Evolutionary conservation across 164 flowering plant genomes (phyloP), one percentile per base, ranked within the genome.

Genomic region (Berberis thunbergii): DNA sequence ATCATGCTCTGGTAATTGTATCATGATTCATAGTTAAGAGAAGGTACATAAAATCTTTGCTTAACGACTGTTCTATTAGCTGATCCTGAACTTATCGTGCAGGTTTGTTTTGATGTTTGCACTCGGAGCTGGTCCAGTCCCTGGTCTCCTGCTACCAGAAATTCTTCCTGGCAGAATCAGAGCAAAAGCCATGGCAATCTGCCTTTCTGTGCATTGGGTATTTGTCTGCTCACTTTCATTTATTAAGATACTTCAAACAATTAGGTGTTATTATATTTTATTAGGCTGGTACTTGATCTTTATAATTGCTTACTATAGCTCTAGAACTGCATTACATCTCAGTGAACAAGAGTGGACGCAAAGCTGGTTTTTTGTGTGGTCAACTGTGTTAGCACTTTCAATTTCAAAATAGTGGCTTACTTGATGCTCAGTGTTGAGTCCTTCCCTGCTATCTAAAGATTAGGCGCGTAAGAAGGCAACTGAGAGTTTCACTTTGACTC

Each of bases 201-300:
- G 96, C 72, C 73, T 93, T 87, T 80, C 94, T 7, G 91, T 93
- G 39, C 97, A 94, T 70, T 94, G 99, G 99, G 99, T 94, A 43
- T 60, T 56, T 45, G 13, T 26, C 26, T 52, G 10, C 67, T 39
- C 38, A n/a, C 48, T 57, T 43, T 53, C 26, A 39, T 54, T 53
- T 59, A 11, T 10, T 61, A 5, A 3, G 41, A 46, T 57, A 42
- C 11, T 57, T 10, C 13, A 52, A 52, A 52, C 2, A 52, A 10
- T 52, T 52, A 11, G 26, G 26, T 26, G 26, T 26, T 26, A 26
- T 26, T 26, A 26, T 26, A 26, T 26, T 26, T 7, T 8, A 52
- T 52, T 7, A 7, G n/a, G 11, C 11, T 6, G 11, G 54, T 10
- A 10, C n/a, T 52, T 3, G n/a, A 52, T 1, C 49, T 46, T 8